Evolutionary conservation across 1,284 basidiomycete species (phyloP).

Genomic region (Tylopilus sp.): DNA sequence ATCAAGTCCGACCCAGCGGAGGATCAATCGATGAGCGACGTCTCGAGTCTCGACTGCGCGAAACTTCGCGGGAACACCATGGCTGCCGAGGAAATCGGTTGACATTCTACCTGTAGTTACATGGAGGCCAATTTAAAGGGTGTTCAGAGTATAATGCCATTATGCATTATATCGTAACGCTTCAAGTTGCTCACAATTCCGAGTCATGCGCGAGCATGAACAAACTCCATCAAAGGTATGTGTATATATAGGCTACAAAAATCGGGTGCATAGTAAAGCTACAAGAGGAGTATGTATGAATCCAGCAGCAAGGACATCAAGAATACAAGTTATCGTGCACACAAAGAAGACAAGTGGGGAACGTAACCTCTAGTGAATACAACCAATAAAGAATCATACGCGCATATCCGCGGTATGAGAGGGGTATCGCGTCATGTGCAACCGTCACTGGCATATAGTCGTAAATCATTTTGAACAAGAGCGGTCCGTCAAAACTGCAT

Average conservation of each 20-base stretch:
- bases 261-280: not conserved
- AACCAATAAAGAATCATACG: not conserved
- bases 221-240: not conserved
- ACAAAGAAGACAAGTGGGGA: not conserved
- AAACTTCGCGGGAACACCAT: too few species aligned
- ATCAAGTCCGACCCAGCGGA: too few species aligned
- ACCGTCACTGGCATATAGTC: not conserved
- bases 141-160: too few species aligned
- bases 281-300: not conserved
- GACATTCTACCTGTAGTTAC: too few species aligned
- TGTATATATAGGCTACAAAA: not conserved
- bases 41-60: too few species aligned
- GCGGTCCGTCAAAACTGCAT: not conserved
- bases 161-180: too few species aligned
- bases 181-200: too few species aligned
- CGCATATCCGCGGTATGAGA: not conserved
- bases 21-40: too few species aligned
- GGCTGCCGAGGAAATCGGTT: too few species aligned
- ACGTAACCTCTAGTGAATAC: not conserved
- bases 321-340: not conserved
- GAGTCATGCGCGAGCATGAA: not conserved
- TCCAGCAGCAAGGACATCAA: not conserved
- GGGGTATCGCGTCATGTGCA: not conserved
- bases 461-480: not conserved
- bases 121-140: too few species aligned